Evolutionary conservation across 805 yeast genomes (phyloP).

Genomic region (Nakazawaea peltata): DNA sequence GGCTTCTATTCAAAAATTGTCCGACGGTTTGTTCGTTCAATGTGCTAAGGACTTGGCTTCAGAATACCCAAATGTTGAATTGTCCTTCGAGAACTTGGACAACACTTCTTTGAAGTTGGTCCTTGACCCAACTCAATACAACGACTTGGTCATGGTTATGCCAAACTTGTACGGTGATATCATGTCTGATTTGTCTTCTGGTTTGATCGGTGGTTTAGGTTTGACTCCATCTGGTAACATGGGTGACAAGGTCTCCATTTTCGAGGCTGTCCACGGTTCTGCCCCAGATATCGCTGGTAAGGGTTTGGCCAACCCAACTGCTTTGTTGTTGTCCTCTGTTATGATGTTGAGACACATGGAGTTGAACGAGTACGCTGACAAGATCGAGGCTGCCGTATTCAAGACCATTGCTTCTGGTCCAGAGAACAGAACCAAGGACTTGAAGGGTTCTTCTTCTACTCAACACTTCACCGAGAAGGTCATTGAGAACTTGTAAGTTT

Average conservation of each 20-base stretch:
- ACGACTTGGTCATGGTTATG: constrained; percentile 88
- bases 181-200: constrained; percentile 95
- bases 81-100: constrained; percentile 85
- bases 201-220: constrained; percentile 98
- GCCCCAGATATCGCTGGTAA: constrained; percentile 99
- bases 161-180: constrained; percentile 99
- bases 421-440: constrained; percentile 93
- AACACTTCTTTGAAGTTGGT: constrained; percentile 91
- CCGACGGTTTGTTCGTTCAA: constrained; percentile 94
- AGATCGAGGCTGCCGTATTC: constrained; percentile 81
- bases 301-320: constrained; percentile 98
- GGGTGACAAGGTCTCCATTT: constrained; percentile 96
- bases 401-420: constrained; percentile 92
- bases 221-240: constrained; percentile 98
- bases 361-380: constrained; percentile 70
- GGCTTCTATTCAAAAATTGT: constrained; percentile 96
- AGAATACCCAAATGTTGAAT: constrained; percentile 85
- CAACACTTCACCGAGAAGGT: constrained; percentile 87
- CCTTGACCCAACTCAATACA: constrained; percentile 80
- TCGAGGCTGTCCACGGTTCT: constrained; percentile 99
- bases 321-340: constrained; percentile 87
- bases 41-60: constrained; percentile 84
- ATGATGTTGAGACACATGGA: constrained; percentile 99
- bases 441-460: constrained; percentile 89
- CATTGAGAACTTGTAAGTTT: constrained; percentile 56